Percentiles rank a stretch among this genome's conserved stretches.
These are phyloP conservation scores for Chrysopogon serrulatus DNA, from an alignment of 176 grass and related monocot genomes.

Conservation along the genomic window DNA sequence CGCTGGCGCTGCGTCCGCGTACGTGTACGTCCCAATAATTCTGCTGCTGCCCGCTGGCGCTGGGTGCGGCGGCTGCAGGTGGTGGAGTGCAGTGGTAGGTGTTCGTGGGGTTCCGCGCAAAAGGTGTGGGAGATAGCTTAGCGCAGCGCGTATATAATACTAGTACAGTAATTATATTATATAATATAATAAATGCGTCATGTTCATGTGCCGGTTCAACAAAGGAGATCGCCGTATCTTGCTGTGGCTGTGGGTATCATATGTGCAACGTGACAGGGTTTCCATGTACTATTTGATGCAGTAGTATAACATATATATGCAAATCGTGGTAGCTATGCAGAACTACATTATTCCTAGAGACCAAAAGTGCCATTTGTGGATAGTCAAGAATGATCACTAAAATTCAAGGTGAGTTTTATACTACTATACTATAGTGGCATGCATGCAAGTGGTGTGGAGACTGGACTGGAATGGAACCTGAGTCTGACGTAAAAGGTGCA, in stretches of 20 bases:
- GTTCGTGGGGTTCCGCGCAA: not conserved
- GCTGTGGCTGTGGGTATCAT: not conserved
- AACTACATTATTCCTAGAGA: not conserved
- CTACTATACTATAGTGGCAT: not conserved
- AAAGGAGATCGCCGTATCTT: not conserved
- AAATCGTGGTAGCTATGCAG: not conserved
- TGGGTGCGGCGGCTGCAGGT: too few relatives aligned
- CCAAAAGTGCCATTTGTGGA: not conserved
- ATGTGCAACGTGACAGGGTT: not conserved
- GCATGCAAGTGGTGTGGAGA: not conserved
- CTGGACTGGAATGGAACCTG: not conserved
- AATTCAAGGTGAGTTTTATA: not conserved
- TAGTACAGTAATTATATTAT: too few relatives aligned
- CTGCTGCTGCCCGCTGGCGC: too few relatives aligned
- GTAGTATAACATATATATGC: not conserved
- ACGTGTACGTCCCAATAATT: not conserved
- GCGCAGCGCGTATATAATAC: not conserved
- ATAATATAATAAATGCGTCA: too few relatives aligned
- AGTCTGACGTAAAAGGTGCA: constrained; percentile 7
- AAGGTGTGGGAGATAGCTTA: not conserved
- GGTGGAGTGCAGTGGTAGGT: not conserved
- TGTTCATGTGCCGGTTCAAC: constrained; percentile 1
- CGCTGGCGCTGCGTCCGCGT: not conserved
- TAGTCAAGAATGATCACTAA: not conserved
- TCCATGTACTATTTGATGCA: not conserved